Evolutionary conservation across 2,329 filamentous ascomycete genomes (phyloP).

Genomic region (Rhinocladiella similis): DNA sequence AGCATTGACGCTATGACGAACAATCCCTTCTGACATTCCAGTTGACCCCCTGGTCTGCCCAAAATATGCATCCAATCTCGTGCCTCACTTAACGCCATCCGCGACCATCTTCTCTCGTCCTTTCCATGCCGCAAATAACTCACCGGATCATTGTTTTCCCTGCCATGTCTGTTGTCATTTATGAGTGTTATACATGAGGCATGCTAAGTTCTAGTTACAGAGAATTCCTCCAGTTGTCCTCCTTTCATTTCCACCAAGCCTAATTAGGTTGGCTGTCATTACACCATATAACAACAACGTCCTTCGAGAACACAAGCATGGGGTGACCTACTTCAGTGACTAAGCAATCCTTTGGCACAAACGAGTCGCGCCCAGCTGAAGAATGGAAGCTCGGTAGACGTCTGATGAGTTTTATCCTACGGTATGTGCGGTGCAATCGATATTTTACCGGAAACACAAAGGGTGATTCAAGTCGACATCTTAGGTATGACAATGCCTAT

Average conservation of each 20-base stretch:
- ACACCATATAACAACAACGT: too few relatives aligned
- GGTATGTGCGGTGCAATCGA: too few relatives aligned
- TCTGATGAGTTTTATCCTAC: not conserved
- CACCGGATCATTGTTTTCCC: slow-evolving; percentile 20
- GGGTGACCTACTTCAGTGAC: too few relatives aligned
- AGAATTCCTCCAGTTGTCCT: too few relatives aligned
- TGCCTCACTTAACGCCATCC: slow-evolving; percentile 7
- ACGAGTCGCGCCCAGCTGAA: not conserved
- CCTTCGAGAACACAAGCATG: too few relatives aligned
- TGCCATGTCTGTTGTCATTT: too few relatives aligned
- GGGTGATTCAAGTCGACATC: not conserved
- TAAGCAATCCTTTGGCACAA: too few relatives aligned
- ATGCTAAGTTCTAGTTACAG: too few relatives aligned
- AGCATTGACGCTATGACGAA: not conserved
- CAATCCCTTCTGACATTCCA: slow-evolving; percentile 2
- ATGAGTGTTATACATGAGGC: too few relatives aligned
- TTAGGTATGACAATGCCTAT: not conserved
- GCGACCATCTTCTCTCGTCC: not conserved
- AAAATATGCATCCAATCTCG: slow-evolving; percentile 3
- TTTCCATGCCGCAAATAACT: not conserved
- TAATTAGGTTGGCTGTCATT: too few relatives aligned
- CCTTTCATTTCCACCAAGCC: too few relatives aligned
- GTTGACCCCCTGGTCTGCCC: slow-evolving; percentile 10
- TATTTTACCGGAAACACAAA: not conserved
- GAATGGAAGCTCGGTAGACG: not conserved